phyloP scores from a whole-genome alignment of 2,329 filamentous ascomycete species.

The Simplicillium aogashimaense region DNA sequence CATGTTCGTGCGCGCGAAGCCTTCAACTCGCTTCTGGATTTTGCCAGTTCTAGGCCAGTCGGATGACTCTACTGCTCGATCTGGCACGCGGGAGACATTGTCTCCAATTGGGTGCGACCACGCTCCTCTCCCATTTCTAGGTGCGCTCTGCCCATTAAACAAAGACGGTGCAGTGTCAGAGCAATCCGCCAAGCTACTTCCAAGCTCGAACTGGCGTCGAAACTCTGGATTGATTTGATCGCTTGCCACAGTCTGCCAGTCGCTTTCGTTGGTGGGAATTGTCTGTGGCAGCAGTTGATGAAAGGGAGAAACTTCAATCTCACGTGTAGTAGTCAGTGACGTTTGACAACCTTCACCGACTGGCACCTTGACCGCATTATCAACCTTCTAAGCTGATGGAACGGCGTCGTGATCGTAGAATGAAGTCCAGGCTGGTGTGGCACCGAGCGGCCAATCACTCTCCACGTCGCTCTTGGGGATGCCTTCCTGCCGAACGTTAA shows the following conservation, averaged over 20 bases:
- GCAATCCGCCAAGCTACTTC: conserved; percentile 35
- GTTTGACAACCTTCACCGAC: conserved; percentile 7
- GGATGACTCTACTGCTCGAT: too few relatives aligned
- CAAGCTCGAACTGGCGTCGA: conserved; percentile 10
- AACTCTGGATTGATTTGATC: conserved; percentile 12
- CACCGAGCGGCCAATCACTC: too few relatives aligned
- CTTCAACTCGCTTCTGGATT: too few relatives aligned
- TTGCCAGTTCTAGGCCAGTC: conserved; percentile 1
- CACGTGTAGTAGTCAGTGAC: too few relatives aligned
- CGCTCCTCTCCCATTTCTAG: not conserved
- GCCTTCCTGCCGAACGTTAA: too few relatives aligned
- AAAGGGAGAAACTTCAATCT: not conserved
- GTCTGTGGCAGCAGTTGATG: conserved; percentile 5
- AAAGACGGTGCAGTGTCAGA: conserved; percentile 20
- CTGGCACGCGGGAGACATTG: not conserved
- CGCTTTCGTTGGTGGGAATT: conserved; percentile 14
- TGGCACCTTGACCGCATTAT: conserved; percentile 26
- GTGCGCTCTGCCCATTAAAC: not conserved
- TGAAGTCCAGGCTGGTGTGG: conserved; percentile 5
- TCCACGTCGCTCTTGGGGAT: too few relatives aligned
- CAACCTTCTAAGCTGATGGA: conserved; percentile 28
- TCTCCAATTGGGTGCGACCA: not conserved
- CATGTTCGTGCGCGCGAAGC: not conserved
- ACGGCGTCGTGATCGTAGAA: conserved; percentile 27
- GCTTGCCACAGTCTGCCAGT: conserved; percentile 27